phyloP scores from a whole-genome alignment of 2,329 filamentous ascomycete species.

The Penicillium glabrum region DNA sequence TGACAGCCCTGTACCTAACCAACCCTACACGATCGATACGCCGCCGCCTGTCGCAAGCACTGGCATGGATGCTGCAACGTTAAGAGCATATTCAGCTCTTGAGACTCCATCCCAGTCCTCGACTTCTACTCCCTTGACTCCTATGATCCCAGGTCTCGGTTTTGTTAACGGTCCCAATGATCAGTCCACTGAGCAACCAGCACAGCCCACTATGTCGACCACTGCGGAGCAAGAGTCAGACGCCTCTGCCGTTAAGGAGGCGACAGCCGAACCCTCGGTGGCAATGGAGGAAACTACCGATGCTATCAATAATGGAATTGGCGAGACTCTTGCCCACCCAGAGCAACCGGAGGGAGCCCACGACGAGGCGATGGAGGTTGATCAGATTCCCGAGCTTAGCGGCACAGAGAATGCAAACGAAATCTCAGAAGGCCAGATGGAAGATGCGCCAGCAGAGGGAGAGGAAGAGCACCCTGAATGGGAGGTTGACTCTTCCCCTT shows the following conservation, averaged over 20 bases:
- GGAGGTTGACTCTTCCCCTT: constrained; percentile 77
- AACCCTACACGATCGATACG: constrained; percentile 28
- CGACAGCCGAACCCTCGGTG: not conserved
- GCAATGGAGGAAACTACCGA: not conserved
- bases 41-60: constrained; percentile 34
- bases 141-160: constrained; percentile 39
- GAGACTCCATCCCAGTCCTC: constrained; percentile 7
- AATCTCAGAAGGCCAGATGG: not conserved
- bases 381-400: constrained; percentile 13
- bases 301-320: not conserved
- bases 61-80: constrained; percentile 31
- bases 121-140: constrained; percentile 15
- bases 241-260: not conserved
- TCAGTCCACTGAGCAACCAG: constrained; percentile 4
- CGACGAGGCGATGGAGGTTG: constrained; percentile 31
- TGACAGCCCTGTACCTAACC: constrained; percentile 28
- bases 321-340: not conserved
- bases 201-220: not conserved
- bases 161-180: constrained; percentile 29
- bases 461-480: constrained; percentile 69
- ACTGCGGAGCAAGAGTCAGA: constrained; percentile 4
- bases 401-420: constrained; percentile 5
- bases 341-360: not conserved
- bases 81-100: constrained; percentile 15
- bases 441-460: constrained; percentile 32